phyloP scores from a whole-genome alignment of 768 basidiomycete species.

The Daedaleopsis nitida region DNA sequence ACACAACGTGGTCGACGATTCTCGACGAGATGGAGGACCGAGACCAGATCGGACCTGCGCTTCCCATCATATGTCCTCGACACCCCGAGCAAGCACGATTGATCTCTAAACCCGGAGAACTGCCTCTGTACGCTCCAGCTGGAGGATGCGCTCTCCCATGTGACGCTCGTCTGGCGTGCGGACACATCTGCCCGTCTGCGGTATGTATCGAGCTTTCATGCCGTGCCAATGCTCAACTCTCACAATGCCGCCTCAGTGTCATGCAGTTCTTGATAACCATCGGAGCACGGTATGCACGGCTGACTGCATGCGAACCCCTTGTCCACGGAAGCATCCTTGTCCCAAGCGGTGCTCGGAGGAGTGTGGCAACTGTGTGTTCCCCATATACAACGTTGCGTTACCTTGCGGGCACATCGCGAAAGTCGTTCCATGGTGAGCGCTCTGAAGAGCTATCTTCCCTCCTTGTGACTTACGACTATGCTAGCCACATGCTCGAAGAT shows the following conservation, averaged over 20 bases:
- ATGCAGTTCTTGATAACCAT: constrained; percentile 62
- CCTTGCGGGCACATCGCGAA: constrained; percentile 58
- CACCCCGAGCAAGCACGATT: constrained; percentile 48
- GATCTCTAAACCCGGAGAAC: constrained; percentile 52
- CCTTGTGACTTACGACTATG: neutral
- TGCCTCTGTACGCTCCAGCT: constrained; percentile 55
- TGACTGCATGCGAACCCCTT: constrained; percentile 51
- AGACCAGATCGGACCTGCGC: constrained; percentile 48
- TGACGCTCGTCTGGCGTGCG: constrained; percentile 53
- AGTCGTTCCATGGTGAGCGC: neutral
- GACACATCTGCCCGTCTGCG: constrained; percentile 65
- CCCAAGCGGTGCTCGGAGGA: constrained; percentile 47
- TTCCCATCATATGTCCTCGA: constrained; percentile 59
- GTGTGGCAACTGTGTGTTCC: constrained; percentile 57
- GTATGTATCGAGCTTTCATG: constrained; percentile 37
- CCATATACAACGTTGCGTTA: constrained; percentile 45
- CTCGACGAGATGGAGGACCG: constrained; percentile 55
- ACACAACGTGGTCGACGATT: constrained; percentile 57
- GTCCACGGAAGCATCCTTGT: constrained; percentile 62
- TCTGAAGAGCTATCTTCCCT: no score
- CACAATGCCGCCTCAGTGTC: constrained; percentile 45
- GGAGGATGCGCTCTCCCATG: constrained; percentile 65
- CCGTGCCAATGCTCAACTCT: neutral
- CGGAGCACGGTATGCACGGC: constrained; percentile 46
- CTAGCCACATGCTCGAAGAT: constrained; percentile 29